Percentiles rank a stretch among this genome's conserved stretches.
phyloP scores from a whole-genome alignment of 2,329 filamentous ascomycete species.

The Gremmenia infestans region DNA sequence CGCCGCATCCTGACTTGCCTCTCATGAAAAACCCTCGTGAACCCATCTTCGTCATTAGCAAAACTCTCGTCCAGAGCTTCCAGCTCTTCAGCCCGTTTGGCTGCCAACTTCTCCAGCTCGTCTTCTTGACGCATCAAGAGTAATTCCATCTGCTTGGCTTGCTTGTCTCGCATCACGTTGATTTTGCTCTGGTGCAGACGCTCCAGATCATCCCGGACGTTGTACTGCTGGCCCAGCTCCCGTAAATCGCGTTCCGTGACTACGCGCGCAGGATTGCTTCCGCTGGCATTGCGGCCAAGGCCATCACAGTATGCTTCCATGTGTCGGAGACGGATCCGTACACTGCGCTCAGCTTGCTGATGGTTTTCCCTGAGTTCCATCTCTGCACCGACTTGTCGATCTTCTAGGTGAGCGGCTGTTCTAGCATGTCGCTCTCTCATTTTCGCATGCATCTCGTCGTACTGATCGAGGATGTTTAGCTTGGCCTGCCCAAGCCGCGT shows the following conservation, averaged over 20 bases:
- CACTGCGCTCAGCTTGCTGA: conserved; percentile 52
- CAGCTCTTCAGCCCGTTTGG: conserved; percentile 44
- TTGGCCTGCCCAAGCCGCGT: conserved; percentile 47
- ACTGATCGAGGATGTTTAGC: conserved; percentile 41
- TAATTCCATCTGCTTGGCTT: conserved; percentile 57
- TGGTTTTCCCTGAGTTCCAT: conserved; percentile 52
- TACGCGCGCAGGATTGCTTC: conserved; percentile 42
- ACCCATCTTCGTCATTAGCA: conserved; percentile 44
- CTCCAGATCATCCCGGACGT: conserved; percentile 53
- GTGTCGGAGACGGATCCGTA: conserved; percentile 54
- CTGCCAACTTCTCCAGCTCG: conserved; percentile 44
- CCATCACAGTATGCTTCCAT: conserved; percentile 63
- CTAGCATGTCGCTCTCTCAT: conserved; percentile 52
- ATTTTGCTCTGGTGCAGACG: conserved; percentile 55
- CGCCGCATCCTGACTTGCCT: conserved; percentile 42
- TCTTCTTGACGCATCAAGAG: conserved; percentile 49
- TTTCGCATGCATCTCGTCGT: conserved; percentile 44
- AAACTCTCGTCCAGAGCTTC: conserved; percentile 44
- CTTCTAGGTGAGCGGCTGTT: conserved; percentile 51
- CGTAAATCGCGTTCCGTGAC: conserved; percentile 57
- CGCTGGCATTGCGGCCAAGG: conserved; percentile 38
- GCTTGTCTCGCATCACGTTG: conserved; percentile 60
- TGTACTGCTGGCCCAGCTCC: conserved; percentile 57
- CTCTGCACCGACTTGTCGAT: conserved; percentile 57
- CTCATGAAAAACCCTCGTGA: conserved; percentile 41